Conservation (phyloP, 2,329 filamentous ascomycete genomes). For the Lecanicillium sp. region DNA sequence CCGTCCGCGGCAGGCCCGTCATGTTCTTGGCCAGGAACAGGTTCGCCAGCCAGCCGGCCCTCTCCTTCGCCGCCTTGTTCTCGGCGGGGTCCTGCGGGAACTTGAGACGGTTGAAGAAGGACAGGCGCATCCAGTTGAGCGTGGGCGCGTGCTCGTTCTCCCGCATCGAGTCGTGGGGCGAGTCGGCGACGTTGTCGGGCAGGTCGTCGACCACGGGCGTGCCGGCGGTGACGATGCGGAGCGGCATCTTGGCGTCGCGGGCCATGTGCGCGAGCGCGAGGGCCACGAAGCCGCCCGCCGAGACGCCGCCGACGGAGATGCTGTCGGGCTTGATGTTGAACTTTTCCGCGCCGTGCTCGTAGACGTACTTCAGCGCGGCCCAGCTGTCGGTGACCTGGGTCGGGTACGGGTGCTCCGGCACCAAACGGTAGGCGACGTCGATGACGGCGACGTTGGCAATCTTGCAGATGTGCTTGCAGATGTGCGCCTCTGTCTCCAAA, state of each 20-base stretch:
- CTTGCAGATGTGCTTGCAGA: constrained; percentile 41
- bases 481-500: constrained; percentile 42
- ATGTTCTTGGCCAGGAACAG: constrained; percentile 31
- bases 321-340: constrained; percentile 33
- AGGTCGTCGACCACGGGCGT: constrained; percentile 36
- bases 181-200: constrained; percentile 30
- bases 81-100: constrained; percentile 21
- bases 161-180: constrained; percentile 34
- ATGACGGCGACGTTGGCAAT: constrained; percentile 40
- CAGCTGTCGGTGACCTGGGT: constrained; percentile 43
- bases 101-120: constrained; percentile 34
- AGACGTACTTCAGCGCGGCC: constrained; percentile 36
- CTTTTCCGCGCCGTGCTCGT: constrained; percentile 25
- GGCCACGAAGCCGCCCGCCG: constrained; percentile 37
- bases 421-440: constrained; percentile 46
- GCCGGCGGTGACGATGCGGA: constrained; percentile 33
- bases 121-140: constrained; percentile 37
- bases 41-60: constrained; percentile 25
- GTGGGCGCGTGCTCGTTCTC: constrained; percentile 37
- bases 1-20: constrained; percentile 28
- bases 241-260: constrained; percentile 31
- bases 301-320: constrained; percentile 40
- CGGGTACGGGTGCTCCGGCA: constrained; percentile 45
- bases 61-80: constrained; percentile 10
- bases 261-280: constrained; percentile 35